These are phyloP conservation scores for Arxiozyma bovina DNA, from an alignment of 1,139 yeast genomes.

Conservation along the genomic window DNA sequence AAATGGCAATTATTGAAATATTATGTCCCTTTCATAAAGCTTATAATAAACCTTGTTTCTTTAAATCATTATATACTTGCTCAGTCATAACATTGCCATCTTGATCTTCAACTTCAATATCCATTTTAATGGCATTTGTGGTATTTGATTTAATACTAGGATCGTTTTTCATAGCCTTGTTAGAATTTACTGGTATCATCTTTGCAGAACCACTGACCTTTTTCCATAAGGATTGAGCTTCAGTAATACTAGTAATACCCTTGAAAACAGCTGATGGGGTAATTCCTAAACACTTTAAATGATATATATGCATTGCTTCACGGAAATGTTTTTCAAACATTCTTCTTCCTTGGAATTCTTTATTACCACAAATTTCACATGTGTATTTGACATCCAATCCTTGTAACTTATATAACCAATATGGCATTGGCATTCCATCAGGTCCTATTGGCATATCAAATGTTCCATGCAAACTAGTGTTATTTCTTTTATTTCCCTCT, in stretches of 20 bases:
- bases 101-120: slow-evolving; percentile 79
- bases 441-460: slow-evolving; percentile 70
- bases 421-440: slow-evolving; percentile 89
- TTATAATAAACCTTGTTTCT: slow-evolving; percentile 68
- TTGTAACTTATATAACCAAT: slow-evolving; percentile 84
- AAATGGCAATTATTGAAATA: too few species aligned
- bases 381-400: slow-evolving; percentile 66
- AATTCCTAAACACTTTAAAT: slow-evolving; percentile 69
- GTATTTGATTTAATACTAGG: background rate
- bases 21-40: too few species aligned
- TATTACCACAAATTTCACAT: slow-evolving; percentile 86
- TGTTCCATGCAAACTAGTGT: slow-evolving; percentile 32
- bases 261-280: slow-evolving; percentile 45
- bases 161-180: background rate
- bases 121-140: slow-evolving; percentile 36
- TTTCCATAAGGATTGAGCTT: slow-evolving; percentile 55
- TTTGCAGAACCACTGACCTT: background rate
- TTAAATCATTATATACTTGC: slow-evolving; percentile 71
- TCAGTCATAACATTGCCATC: slow-evolving; percentile 90
- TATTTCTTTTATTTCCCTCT: slow-evolving; percentile 13
- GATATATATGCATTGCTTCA: slow-evolving; percentile 61
- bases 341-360: slow-evolving; percentile 62
- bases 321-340: slow-evolving; percentile 67
- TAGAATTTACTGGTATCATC: background rate
- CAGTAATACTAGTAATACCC: slow-evolving; percentile 58